Conservation (phyloP, 1,284 basidiomycete species). For the Paramarasmius palmivorus region DNA sequence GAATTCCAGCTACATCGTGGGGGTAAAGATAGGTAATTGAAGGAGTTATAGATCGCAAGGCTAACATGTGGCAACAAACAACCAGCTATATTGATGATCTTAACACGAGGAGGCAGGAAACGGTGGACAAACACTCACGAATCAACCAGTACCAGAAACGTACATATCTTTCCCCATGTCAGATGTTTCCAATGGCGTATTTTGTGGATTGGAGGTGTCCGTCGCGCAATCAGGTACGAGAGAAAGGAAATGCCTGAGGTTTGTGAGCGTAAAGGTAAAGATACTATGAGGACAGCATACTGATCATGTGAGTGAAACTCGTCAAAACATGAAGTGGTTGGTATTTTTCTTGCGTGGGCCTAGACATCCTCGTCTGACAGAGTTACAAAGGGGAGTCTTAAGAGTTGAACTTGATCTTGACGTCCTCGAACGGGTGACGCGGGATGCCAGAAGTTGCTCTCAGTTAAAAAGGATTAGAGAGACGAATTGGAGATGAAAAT, state of each 20-base stretch:
- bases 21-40: neutral
- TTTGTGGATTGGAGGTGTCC: neutral
- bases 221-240: neutral
- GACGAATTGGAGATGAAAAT: no score
- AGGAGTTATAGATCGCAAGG: neutral
- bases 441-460: no score
- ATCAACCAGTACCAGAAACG: neutral
- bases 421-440: no score
- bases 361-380: no score
- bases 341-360: no score
- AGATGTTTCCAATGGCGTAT: neutral
- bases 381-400: no score
- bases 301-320: no score
- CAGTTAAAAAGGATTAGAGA: no score
- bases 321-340: no score
- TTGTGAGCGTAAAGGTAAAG: no score
- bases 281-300: no score
- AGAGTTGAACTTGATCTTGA: no score
- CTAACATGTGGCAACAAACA: neutral
- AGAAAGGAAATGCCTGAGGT: neutral
- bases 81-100: neutral
- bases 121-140: neutral
- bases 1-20: neutral
- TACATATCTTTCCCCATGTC: neutral
- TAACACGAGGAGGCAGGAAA: neutral